These are phyloP conservation scores for Plasmodium gonderi DNA, from an alignment of 169 alveolate genomes.

Conservation along the genomic window DNA sequence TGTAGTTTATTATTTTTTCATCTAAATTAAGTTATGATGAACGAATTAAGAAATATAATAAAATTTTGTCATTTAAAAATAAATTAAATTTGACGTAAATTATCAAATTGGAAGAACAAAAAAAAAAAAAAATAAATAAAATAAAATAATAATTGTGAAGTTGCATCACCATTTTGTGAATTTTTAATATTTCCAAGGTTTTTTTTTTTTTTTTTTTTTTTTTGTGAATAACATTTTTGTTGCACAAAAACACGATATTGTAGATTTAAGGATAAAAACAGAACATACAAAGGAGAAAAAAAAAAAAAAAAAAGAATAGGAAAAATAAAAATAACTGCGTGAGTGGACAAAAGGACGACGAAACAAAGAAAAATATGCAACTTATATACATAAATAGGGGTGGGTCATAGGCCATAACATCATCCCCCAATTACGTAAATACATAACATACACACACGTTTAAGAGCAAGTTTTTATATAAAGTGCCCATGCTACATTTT, in stretches of 20 bases:
- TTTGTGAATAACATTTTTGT: no score
- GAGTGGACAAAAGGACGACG: neutral
- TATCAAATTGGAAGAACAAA: neutral
- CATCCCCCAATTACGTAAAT: no score
- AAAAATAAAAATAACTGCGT: neutral
- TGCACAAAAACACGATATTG: neutral
- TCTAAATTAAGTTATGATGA: neutral
- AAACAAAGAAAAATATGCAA: neutral
- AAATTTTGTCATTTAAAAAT: neutral
- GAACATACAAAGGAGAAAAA: neutral
- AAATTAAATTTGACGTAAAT: neutral
- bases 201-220: no score
- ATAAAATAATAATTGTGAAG: neutral
- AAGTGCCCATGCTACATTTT: neutral
- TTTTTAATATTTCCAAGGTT: neutral
- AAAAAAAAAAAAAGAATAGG: neutral
- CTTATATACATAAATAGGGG: neutral
- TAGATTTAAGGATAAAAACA: neutral
- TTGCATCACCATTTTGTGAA: neutral
- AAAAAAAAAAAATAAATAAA: no score
- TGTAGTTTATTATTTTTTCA: neutral
- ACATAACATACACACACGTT: no score
- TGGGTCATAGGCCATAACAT: neutral
- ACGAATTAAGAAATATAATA: neutral
- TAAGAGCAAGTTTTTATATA: neutral